phyloP scores from a whole-genome alignment of 2,329 filamentous ascomycete genomes.

The Neonectria neomacrospora region DNA sequence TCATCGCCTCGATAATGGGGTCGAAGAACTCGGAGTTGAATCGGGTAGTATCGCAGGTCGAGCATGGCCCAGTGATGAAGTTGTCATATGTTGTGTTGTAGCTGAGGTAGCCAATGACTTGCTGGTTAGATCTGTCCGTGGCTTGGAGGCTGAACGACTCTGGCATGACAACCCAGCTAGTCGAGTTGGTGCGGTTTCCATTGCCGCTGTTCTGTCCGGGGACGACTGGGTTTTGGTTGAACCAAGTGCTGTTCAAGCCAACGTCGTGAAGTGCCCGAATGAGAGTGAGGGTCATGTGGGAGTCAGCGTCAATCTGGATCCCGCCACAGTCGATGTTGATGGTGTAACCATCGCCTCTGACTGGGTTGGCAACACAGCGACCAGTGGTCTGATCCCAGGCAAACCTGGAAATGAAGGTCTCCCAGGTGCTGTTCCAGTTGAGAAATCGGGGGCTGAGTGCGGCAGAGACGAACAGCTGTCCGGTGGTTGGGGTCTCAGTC shows the following conservation, averaged over 20 bases:
- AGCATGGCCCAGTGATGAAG: constrained; percentile 51
- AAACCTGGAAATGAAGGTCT: constrained; percentile 53
- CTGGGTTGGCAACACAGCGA: constrained; percentile 47
- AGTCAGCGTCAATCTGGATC: constrained; percentile 52
- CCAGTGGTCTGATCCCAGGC: constrained; percentile 53
- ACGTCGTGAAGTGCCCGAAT: constrained; percentile 54
- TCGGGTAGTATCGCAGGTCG: constrained; percentile 49
- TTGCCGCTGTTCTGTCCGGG: constrained; percentile 48
- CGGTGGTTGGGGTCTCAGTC: constrained; percentile 44
- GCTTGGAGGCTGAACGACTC: constrained; percentile 51
- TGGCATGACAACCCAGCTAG: constrained; percentile 54
- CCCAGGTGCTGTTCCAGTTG: constrained; percentile 54
- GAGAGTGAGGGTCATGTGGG: constrained; percentile 53
- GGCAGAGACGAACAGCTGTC: constrained; percentile 47
- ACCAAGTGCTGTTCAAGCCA: constrained; percentile 53
- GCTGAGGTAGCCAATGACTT: constrained; percentile 49
- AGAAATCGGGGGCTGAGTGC: constrained; percentile 53
- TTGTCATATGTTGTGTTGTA: constrained; percentile 54
- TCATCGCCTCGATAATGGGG: constrained; percentile 51
- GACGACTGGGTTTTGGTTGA: constrained; percentile 53
- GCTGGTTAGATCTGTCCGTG: constrained; percentile 48
- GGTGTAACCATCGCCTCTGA: constrained; percentile 50
- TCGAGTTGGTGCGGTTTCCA: constrained; percentile 39
- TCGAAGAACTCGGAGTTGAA: constrained; percentile 53
- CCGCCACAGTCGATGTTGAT: constrained; percentile 53